Evolutionary conservation across 352 stramenopile genomes (phyloP), one percentile per base, ranked within the genome.

Genomic region (Elongisporangium senticosum): DNA sequence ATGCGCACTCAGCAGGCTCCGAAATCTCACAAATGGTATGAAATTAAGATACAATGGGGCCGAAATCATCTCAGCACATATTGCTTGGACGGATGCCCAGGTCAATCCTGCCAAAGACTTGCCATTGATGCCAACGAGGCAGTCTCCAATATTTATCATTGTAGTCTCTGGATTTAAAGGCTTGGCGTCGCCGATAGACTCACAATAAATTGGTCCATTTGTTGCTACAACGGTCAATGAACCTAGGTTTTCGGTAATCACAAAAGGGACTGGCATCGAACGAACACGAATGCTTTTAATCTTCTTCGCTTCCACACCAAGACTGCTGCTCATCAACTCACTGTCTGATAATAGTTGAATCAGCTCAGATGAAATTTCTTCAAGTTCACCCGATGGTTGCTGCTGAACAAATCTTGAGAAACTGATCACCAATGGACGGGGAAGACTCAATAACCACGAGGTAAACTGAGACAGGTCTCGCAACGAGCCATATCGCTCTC

Each of bases 391-490:
- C 11, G 33, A 43, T 43, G 33, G 33, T 10, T 43, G 33, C 13
- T 43, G 2, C 11, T 14, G 33, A 14, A 43, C 33, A 43, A 43
- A 17, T 52, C 74, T 71, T 0, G 79, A 88, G 58, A 93, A 90
- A 3, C 58, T 75, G 13, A 93, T 85, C 53, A 74, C 74, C 10
- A 93, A 55, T 8, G 86, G 86, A 7, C 86, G 79, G 28, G 79
- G 75, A 14, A 93, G 64, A 8, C 67, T 73, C n/a, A 90, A 65
- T 40, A 95, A 56, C 49, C 64, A 79, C 7, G 83, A 75, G 4
- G 86, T 95, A 48, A 95, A 95, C 64, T 95, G 81, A 22, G 79
- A 91, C 26, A 95, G 62, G 69, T 93, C 83, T 13, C 60, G 77
- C 17, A 95, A 56, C 19, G 72, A 50, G 7, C 86, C 86, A 50